phyloP scores from a whole-genome alignment of 306 rosid genomes.

The Sophora flavescens region DNA sequence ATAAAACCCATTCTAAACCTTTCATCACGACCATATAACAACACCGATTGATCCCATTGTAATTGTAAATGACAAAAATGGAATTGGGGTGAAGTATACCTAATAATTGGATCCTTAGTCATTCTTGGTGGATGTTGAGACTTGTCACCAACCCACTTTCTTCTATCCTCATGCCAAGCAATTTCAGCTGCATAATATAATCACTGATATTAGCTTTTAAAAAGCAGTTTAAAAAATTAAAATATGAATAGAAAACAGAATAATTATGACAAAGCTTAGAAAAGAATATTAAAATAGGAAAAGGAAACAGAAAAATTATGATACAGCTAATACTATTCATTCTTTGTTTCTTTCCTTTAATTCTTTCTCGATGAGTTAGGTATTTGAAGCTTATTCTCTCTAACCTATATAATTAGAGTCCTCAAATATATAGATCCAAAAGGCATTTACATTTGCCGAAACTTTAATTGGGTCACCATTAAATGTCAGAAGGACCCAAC shows the following conservation, averaged over 20 bases:
- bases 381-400: slow-evolving; percentile 29
- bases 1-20: slow-evolving; percentile 14
- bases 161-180: slow-evolving; percentile 86
- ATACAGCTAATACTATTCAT: slow-evolving; percentile 1
- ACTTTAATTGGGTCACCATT: slow-evolving; percentile 8
- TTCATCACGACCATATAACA: slow-evolving; percentile 5
- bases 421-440: slow-evolving; percentile 22
- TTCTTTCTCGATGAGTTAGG: neutral
- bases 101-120: slow-evolving; percentile 80
- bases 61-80: neutral
- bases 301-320: neutral
- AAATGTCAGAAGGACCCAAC: neutral
- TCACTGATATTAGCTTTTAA: slow-evolving; percentile 40
- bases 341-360: slow-evolving; percentile 4
- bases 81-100: slow-evolving; percentile 53
- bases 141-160: slow-evolving; percentile 84
- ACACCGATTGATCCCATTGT: slow-evolving; percentile 18
- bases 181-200: slow-evolving; percentile 69
- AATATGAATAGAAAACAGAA: slow-evolving; percentile 11
- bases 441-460: slow-evolving; percentile 14
- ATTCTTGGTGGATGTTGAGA: slow-evolving; percentile 63
- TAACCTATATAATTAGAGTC: slow-evolving; percentile 13
- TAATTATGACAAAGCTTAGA: neutral
- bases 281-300: slow-evolving; percentile 9
- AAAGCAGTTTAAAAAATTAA: neutral